Conservation (phyloP, 345 rosid genomes). For the Salix viminalis region DNA sequence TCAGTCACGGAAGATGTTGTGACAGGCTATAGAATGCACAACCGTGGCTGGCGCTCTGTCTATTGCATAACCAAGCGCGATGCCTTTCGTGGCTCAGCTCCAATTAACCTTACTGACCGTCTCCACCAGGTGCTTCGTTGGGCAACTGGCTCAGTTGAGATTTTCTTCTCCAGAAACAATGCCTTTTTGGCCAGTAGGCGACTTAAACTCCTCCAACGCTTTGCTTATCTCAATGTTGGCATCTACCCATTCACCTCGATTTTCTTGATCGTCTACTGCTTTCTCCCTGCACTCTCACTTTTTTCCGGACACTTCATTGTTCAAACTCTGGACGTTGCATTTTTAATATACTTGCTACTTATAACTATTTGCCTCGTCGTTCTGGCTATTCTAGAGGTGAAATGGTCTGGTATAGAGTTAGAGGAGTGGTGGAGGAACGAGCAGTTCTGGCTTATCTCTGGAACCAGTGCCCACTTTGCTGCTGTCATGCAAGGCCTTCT, state of each 20-base stretch:
- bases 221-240: slow-evolving; percentile 85
- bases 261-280: slow-evolving; percentile 82
- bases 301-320: slow-evolving; percentile 88
- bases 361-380: slow-evolving; percentile 62
- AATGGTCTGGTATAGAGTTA: slow-evolving; percentile 71
- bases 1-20: slow-evolving; percentile 97
- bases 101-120: slow-evolving; percentile 85
- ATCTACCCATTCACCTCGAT: slow-evolving; percentile 88
- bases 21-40: slow-evolving; percentile 96
- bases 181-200: slow-evolving; percentile 57
- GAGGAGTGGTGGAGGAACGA: slow-evolving; percentile 99
- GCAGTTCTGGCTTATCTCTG: slow-evolving; percentile 89
- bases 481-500: slow-evolving; percentile 85
- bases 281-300: slow-evolving; percentile 92
- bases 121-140: slow-evolving; percentile 94
- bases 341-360: slow-evolving; percentile 57
- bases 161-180: slow-evolving; percentile 93
- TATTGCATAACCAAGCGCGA: slow-evolving; percentile 88
- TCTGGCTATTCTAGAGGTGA: slow-evolving; percentile 77
- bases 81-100: slow-evolving; percentile 88
- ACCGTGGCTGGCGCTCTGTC: slow-evolving; percentile 94
- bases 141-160: slow-evolving; percentile 97
- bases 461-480: slow-evolving; percentile 85
- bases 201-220: slow-evolving; percentile 77
- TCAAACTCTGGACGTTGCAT: slow-evolving; percentile 48